Base-by-base conservation (phyloP, 345 rosid species). In the Reutealis trisperma region DNA sequence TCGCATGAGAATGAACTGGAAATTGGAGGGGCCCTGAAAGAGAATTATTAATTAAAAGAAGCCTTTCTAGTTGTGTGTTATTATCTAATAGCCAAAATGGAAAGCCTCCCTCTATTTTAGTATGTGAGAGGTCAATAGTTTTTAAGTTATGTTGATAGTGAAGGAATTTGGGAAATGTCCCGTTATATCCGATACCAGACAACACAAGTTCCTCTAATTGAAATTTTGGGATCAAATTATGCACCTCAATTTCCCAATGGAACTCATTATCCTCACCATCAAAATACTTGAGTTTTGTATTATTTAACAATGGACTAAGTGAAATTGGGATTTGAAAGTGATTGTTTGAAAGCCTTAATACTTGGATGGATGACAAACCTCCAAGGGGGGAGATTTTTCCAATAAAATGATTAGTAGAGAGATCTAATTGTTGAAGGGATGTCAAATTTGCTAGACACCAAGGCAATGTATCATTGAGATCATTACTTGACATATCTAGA, bases 241-340 rank as follows among this genome's bases (percentile, higher is more conserved):
- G 32, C 2, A 22, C 42, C 37, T 63, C 10, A 32, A 16, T 30
- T 14, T 63, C 67, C 30, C n/a, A 21, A 63, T 63, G 32, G 15
- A 27, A 8, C 7, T 3, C 15, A 32, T 63, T 62, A 3, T 27
- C 15, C 0, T 9, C 21, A 63, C 15, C 67, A 63, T 14, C 2
- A 12, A 78, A 42, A 1, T 15, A 5, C 49, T 22, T 51, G 58
- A 77, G 75, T 4, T 34, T 64, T 13, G 75, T 60, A 24, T 8
- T 64, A 42, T 77, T 77, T 19, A 45, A 61, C 4, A 77, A 54
- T 8, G 80, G 55, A 7, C 6, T 2, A 18, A 77, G 58, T 15
- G 75, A 63, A 27, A 27, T 27, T 27, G 30, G 1, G 30, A 27
- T 27, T 27, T 27, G 30, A 27, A 27, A 27, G 30, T 27, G 30